These are phyloP conservation scores for Suillus fuscotomentosus DNA, from an alignment of 768 basidiomycete genomes.

Conservation along the genomic window DNA sequence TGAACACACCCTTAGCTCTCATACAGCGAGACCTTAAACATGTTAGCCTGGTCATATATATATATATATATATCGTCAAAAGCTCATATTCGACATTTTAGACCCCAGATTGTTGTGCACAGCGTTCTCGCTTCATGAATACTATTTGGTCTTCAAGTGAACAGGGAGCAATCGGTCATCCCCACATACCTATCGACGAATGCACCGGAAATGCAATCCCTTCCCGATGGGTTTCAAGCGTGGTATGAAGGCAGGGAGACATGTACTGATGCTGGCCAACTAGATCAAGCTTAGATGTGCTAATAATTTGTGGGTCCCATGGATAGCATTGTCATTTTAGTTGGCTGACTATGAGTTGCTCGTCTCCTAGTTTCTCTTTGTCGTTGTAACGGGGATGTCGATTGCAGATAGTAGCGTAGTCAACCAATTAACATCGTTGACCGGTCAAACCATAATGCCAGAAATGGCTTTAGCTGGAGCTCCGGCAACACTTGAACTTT, in stretches of 20 bases:
- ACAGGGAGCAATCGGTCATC: neutral
- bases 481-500: no score
- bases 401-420: no score
- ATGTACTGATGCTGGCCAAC: neutral
- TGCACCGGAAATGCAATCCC: neutral
- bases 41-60: neutral
- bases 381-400: neutral
- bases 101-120: constrained; percentile 3
- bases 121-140: constrained; percentile 7
- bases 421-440: no score
- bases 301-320: neutral
- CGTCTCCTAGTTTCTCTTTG: neutral
- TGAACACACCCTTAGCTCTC: neutral
- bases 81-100: neutral
- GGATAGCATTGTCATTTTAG: neutral
- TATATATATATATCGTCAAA: neutral
- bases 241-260: neutral
- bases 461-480: no score
- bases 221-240: neutral
- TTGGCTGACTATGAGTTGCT: neutral
- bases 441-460: no score
- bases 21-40: neutral
- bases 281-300: neutral
- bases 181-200: neutral
- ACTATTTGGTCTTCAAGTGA: neutral